A percentile compares a stretch with the other conserved stretches of the same genome.
Conservation (phyloP, 192 early-diverging fungal genomes). For the Entomortierella parvispora region DNA sequence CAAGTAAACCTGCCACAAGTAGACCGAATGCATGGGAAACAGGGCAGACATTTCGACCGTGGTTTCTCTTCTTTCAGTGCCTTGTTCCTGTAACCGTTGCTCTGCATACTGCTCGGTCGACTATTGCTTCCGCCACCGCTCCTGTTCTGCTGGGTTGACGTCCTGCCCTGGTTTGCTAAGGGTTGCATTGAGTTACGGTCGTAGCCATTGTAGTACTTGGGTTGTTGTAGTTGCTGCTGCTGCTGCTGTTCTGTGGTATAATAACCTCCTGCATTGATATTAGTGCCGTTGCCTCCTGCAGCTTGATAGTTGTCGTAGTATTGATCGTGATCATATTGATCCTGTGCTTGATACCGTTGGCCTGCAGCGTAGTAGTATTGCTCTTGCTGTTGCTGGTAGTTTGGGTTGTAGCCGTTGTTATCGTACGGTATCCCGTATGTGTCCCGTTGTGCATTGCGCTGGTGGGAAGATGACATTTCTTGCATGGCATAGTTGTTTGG, state of each 20-base stretch:
- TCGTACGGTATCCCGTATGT: background rate
- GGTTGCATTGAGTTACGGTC: background rate
- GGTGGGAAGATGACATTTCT: background rate
- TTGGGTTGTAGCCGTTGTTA: background rate
- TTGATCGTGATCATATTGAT: background rate
- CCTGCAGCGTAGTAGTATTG: background rate
- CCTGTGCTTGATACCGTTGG: slow-evolving; percentile 1
- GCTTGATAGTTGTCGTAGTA: background rate
- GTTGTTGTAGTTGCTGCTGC: background rate
- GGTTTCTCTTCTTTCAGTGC: slow-evolving; percentile 13
- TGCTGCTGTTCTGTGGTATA: background rate
- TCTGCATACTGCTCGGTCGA: too few species aligned
- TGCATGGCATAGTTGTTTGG: slow-evolving; percentile 1
- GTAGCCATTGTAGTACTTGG: background rate
- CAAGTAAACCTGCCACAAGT: slow-evolving; percentile 16
- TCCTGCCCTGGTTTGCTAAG: too few species aligned
- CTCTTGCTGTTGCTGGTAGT: background rate
- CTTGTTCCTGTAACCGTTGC: background rate
- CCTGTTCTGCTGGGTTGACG: too few species aligned
- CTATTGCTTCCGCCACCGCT: too few species aligned
- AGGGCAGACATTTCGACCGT: slow-evolving; percentile 9
- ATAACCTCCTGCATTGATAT: background rate
- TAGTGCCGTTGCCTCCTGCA: background rate
- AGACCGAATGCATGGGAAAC: slow-evolving; percentile 35
- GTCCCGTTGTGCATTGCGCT: slow-evolving; percentile 4